Evolutionary conservation across 805 yeast genomes (phyloP).

Genomic region (Komagataella pseudopastoris): DNA sequence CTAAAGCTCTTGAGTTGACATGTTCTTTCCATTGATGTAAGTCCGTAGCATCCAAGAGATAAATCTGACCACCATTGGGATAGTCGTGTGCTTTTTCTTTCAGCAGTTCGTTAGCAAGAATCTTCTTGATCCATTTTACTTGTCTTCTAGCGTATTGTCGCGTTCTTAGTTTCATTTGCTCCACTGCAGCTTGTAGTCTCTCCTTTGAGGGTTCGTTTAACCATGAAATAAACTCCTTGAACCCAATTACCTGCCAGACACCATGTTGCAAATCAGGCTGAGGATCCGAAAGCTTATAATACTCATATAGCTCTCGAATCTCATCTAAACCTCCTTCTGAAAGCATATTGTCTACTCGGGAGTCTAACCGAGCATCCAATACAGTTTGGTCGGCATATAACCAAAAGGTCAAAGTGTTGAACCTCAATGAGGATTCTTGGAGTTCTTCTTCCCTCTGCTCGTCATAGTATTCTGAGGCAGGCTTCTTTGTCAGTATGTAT

Average conservation of each 20-base stretch:
- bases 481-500: slow-evolving; percentile 47
- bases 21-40: slow-evolving; percentile 40
- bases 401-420: slow-evolving; percentile 68
- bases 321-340: slow-evolving; percentile 56
- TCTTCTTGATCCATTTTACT: slow-evolving; percentile 78
- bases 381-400: slow-evolving; percentile 50
- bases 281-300: slow-evolving; percentile 20
- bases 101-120: slow-evolving; percentile 45
- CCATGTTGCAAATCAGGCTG: slow-evolving; percentile 54
- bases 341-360: slow-evolving; percentile 78
- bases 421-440: slow-evolving; percentile 36
- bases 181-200: slow-evolving; percentile 32
- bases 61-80: slow-evolving; percentile 50
- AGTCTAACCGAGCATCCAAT: slow-evolving; percentile 54
- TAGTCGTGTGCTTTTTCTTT: slow-evolving; percentile 30
- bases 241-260: slow-evolving; percentile 91
- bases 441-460: slow-evolving; percentile 35
- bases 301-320: slow-evolving; percentile 41
- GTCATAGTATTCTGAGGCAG: slow-evolving; percentile 58
- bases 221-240: slow-evolving; percentile 72
- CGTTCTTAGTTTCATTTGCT: slow-evolving; percentile 72
- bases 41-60: slow-evolving; percentile 67
- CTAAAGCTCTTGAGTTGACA: slow-evolving; percentile 43
- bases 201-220: neutral
- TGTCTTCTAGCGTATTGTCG: slow-evolving; percentile 81